Evolutionary conservation across 2,329 filamentous ascomycete genomes (phyloP).

Genomic region (Alternaria rosae): DNA sequence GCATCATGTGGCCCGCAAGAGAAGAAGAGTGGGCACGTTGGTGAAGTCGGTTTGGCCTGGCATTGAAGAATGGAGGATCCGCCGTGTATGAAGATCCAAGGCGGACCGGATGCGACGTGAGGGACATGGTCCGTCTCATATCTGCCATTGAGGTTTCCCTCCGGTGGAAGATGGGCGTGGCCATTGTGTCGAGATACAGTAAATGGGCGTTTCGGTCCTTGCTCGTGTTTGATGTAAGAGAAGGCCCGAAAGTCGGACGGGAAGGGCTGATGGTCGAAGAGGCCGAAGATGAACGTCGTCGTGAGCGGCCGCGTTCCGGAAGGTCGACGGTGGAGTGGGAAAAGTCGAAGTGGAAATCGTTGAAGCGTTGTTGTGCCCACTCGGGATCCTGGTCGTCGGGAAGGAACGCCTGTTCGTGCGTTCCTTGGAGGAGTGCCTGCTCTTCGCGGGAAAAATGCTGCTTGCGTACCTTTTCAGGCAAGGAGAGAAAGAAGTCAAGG

Average conservation of each 20-base stretch:
- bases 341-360: constrained; percentile 45
- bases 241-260: constrained; percentile 19
- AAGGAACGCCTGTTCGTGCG: constrained; percentile 29
- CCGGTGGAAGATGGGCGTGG: constrained; percentile 26
- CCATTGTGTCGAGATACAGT: constrained; percentile 40
- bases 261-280: constrained; percentile 30
- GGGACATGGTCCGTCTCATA: constrained; percentile 71
- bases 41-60: constrained; percentile 41
- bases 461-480: constrained; percentile 76
- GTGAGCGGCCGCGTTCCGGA: constrained; percentile 23
- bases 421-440: constrained; percentile 64
- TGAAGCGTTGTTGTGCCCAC: constrained; percentile 38
- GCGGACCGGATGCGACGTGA: constrained; percentile 71
- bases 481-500: constrained; percentile 71
- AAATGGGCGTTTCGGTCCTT: constrained; percentile 30
- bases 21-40: constrained; percentile 43
- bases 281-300: constrained; percentile 26
- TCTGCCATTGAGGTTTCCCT: constrained; percentile 21
- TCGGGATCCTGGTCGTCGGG: constrained; percentile 18
- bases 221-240: constrained; percentile 20
- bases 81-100: constrained; percentile 56
- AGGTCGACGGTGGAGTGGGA: constrained; percentile 11
- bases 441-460: constrained; percentile 77
- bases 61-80: constrained; percentile 45
- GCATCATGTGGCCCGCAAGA: constrained; percentile 38